Evolutionary conservation across 2,329 filamentous ascomycete species (phyloP), one percentile per base, ranked within the genome.

Genomic region (Thermomyces lanuginosus): DNA sequence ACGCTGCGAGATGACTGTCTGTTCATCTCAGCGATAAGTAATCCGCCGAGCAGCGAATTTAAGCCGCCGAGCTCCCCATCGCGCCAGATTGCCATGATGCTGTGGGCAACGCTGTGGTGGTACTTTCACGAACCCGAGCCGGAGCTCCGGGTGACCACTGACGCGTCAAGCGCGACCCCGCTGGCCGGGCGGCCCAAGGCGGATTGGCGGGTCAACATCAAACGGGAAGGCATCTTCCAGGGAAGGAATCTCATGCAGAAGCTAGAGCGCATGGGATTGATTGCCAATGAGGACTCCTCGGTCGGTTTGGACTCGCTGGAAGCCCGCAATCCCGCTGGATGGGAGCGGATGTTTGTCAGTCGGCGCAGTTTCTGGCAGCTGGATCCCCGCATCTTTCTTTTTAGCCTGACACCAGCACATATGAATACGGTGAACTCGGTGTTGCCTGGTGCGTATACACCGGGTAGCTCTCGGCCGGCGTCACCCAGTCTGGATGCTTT

Each of bases 41-140:
- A 78, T 38, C 82, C 86, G 0, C 77, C 76, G 26, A 78, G 64
- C 48, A 70, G 58, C 46, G 82, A 92, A 25, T 91, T 77, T 57
- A 81, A 78, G 46, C 72, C 81, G 1, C 69, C 76, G 1, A 72
- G 65, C 8, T 92, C 82, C 35, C 81, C 81, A 0, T 89, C 82
- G 1, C 66, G 84, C 22, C 80, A 92, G 55, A 80, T 92, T 33
- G 86, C 86, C 38, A 83, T 93, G 80, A 92, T 93, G 77, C 65
- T 95, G 5, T 95, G 82, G 80, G 72, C 83, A 17, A 84, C 82
- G 1, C 61, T 95, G 21, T 92, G 82, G 60, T 95, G 86, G 86
- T 95, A 95, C 60, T 95, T 93, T 42, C 84, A 93, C 55, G 81
- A 92, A 50, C 66, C 72, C 1, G 66, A 76, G 40, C 86, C 86